Evolutionary conservation across 2,329 filamentous ascomycete genomes (phyloP), one percentile per base, ranked within the genome.

Genomic region (Fusarium staphyleae): DNA sequence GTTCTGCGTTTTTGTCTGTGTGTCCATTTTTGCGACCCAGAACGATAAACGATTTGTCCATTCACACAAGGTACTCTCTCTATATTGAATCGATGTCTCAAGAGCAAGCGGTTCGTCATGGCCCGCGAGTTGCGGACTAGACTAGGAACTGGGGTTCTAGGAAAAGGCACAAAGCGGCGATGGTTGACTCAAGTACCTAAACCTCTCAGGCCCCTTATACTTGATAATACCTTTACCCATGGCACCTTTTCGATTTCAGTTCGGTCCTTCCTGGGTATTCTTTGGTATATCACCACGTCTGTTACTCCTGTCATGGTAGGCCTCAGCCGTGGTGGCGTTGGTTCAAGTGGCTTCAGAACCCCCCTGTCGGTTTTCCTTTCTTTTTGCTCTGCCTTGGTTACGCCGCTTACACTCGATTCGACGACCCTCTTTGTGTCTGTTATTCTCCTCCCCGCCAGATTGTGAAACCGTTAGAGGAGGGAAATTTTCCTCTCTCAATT

Each of bases 61-160:
- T 12, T 29, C 24, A 46, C 11, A 19, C 37, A 30, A 18, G 24
- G 41, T 52, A 18, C 34, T 51, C 36, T 34, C 39, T 32, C 45
- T 41, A 33, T 18, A 34, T 48, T 15, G 4, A 12, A 19, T 37
- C 34, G 10, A 32, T 16, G 24, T 19, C 32, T 53, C 15, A 29
- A 44, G 36, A 52, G 29, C 33, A 40, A 58, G 52, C 55, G 53
- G 45, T 46, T 59, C 45, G 10, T 19, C 44, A 37, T 56, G 54
- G 30, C 62, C 58, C 57, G 59, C 42, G 18, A 61, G 58, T 51
- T 61, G 57, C 50, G 49, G 62, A 51, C 49, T 46, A 49, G 48
- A 54, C 50, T 35, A 36, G 48, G 57, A 36, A 19, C 28, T 60
- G 15, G 35, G 22, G 36, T 35, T 18, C 32, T 48, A 30, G 48